Base-by-base conservation (phyloP, 2,329 filamentous ascomycete species). In the Hymenoscyphus albidus region DNA sequence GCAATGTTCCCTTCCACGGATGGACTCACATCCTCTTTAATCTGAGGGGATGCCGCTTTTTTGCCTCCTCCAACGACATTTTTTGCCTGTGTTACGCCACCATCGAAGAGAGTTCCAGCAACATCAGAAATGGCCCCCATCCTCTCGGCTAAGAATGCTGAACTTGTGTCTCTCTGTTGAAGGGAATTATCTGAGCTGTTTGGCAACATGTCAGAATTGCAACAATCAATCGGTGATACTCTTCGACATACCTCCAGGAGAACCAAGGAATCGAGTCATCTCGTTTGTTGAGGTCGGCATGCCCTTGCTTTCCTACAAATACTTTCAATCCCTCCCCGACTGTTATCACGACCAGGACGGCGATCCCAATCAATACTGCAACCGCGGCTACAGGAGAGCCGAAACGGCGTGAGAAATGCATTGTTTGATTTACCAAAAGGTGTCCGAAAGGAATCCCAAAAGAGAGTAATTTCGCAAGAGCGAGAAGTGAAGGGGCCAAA, bases 271-370 rank as follows among this genome's bases (percentile, higher is more conserved):
- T 68, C 3, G 63, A 59, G 1, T 66, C 67, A 59, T 68, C 64
- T 58, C 65, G 64, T 31, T 59, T 70, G 3, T 12, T 44, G 1
- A 69, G 31, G n/a, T 22, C 44, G 2, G n/a, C 1, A 51, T 51
- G n/a, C n/a, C 22, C 66, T 48, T 54, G 60, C 22, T 56, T 38
- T 5, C 54, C 55, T 5, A 58, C 42, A 59, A 70, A 62, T 6
- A 65, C 12, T 63, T 70, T 71, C 42, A 71, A 69, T 3, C 64
- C 66, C 55, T 71, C 69, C n/a, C 70, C 70, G 44, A 73, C 59
- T 2, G 67, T 70, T 51, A 73, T 63, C n/a, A 73, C 48, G 18
- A 68, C 61, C 13, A 73, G 54, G 32, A 73, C 67, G 1, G 70
- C 68, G 39, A 74, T 56, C 7, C 40, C 62, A 61, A 72, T 70